These are phyloP conservation scores for Fomitopsis pulvina DNA, from an alignment of 768 basidiomycete species.

Conservation along the genomic window DNA sequence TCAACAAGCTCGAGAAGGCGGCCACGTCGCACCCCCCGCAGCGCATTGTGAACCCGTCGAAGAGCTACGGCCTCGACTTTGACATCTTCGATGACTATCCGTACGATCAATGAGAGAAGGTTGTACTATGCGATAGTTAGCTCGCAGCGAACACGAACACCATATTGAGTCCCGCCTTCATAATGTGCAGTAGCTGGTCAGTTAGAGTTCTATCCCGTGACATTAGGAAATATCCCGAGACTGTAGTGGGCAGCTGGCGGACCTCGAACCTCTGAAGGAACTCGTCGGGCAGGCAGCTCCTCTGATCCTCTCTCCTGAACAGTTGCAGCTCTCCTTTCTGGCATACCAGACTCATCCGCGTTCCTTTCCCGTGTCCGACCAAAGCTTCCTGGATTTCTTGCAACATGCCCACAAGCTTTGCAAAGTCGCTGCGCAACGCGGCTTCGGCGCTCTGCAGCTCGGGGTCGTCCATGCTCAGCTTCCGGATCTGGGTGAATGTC, in stretches of 20 bases:
- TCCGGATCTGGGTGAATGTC: slow-evolving; percentile 41
- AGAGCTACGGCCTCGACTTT: slow-evolving; percentile 49
- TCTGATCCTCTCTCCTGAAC: slow-evolving; percentile 35
- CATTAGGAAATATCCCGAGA: too few relatives aligned
- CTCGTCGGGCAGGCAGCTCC: slow-evolving; percentile 40
- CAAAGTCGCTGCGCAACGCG: slow-evolving; percentile 22
- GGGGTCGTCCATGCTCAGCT: slow-evolving; percentile 24
- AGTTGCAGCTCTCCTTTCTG: slow-evolving; percentile 35
- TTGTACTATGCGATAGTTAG: not conserved
- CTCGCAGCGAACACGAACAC: too few relatives aligned
- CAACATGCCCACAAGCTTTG: slow-evolving; percentile 23
- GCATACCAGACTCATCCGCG: slow-evolving; percentile 51
- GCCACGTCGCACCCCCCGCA: slow-evolving; percentile 49
- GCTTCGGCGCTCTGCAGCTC: slow-evolving; percentile 13
- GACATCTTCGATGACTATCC: slow-evolving; percentile 54
- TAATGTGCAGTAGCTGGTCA: too few relatives aligned
- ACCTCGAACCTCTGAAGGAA: slow-evolving; percentile 24
- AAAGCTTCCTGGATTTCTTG: slow-evolving; percentile 39
- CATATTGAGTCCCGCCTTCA: too few relatives aligned
- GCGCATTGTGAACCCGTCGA: slow-evolving; percentile 53
- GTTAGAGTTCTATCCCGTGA: too few relatives aligned
- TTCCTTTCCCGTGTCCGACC: slow-evolving; percentile 42
- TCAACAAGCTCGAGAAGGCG: slow-evolving; percentile 41
- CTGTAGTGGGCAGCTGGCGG: too few relatives aligned
- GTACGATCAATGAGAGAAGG: not conserved